Conservation (phyloP, 768 basidiomycete genomes). For the Boletus subcaerulescens region DNA sequence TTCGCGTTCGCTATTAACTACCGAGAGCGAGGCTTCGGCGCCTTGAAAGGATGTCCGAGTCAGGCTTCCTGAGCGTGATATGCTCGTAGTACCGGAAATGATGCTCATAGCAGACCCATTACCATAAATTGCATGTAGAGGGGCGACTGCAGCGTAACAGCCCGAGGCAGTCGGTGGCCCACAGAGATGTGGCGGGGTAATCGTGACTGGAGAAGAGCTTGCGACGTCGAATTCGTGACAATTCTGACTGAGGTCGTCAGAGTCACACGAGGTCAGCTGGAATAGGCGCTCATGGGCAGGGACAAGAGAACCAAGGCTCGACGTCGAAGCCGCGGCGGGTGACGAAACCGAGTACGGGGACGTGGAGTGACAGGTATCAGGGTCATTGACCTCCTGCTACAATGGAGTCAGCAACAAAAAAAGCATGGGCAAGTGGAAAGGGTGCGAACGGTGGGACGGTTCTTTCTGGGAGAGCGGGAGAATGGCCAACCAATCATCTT, state of each 20-base stretch:
- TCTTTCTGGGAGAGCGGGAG: constrained; percentile 23
- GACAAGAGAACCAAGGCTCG: constrained; percentile 30
- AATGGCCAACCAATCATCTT: constrained; percentile 32
- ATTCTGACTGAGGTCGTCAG: constrained; percentile 1
- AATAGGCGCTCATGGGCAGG: constrained; percentile 27
- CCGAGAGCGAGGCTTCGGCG: constrained; percentile 4
- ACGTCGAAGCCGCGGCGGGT: constrained; percentile 24
- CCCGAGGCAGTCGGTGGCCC: neutral
- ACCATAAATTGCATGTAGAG: constrained; percentile 10
- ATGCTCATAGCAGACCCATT: constrained; percentile 4
- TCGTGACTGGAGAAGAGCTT: constrained; percentile 7
- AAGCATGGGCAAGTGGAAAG: neutral
- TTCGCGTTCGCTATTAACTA: constrained; percentile 2
- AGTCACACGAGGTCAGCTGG: constrained; percentile 10
- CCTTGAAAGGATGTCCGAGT: constrained; percentile 1
- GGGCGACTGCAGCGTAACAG: neutral
- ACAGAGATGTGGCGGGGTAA: neutral
- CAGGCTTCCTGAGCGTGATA: neutral
- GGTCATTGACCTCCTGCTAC: constrained; percentile 8
- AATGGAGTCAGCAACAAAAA: constrained; percentile 1
- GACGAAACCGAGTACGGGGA: constrained; percentile 17
- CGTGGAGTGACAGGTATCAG: neutral
- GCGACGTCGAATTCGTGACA: neutral
- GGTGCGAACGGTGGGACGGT: constrained; percentile 18
- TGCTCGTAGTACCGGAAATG: neutral